A percentile compares a stretch with the other conserved stretches of the same genome.
phyloP scores from a whole-genome alignment of 176 grass and related monocot species.

The Triticum urartu region DNA sequence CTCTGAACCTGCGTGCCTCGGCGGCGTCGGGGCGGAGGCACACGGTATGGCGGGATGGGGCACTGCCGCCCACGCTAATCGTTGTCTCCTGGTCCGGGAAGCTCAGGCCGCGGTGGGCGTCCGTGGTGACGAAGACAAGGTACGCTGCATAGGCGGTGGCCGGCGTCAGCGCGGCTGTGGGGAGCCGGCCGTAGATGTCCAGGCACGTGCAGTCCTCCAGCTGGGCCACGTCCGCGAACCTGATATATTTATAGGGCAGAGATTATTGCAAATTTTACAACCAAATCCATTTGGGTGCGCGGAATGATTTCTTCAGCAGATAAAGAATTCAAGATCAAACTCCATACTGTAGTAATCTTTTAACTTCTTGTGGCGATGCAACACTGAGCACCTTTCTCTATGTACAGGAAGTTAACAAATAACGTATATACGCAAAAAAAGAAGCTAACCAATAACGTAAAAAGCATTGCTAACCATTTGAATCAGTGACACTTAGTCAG shows the following conservation, averaged over 20 bases:
- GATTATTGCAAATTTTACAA: background rate
- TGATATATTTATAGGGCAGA: background rate
- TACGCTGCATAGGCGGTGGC: conserved; percentile 29
- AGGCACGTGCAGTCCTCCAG: conserved; percentile 28
- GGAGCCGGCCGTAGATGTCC: conserved; percentile 28
- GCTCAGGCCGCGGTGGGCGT: conserved; percentile 19
- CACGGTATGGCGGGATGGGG: conserved; percentile 9
- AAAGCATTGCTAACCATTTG: too few relatives aligned
- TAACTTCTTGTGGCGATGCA: too few relatives aligned
- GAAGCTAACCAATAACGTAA: too few relatives aligned
- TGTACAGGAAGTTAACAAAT: too few relatives aligned
- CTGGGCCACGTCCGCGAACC: conserved; percentile 43
- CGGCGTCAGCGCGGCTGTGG: background rate
- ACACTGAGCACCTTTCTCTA: too few relatives aligned
- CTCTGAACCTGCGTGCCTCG: background rate
- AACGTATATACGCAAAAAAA: too few relatives aligned
- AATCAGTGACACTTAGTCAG: too few relatives aligned
- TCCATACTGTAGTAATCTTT: too few relatives aligned
- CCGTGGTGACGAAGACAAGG: conserved; percentile 24
- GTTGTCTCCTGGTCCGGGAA: conserved; percentile 40
- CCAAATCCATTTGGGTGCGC: too few relatives aligned
- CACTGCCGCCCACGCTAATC: background rate
- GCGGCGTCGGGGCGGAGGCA: conserved; percentile 14
- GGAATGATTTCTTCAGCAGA: too few relatives aligned
- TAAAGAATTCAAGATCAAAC: too few relatives aligned